Base-by-base conservation (phyloP, 495 filamentous ascomycete genomes). In the Hypomontagnella monticulosa region DNA sequence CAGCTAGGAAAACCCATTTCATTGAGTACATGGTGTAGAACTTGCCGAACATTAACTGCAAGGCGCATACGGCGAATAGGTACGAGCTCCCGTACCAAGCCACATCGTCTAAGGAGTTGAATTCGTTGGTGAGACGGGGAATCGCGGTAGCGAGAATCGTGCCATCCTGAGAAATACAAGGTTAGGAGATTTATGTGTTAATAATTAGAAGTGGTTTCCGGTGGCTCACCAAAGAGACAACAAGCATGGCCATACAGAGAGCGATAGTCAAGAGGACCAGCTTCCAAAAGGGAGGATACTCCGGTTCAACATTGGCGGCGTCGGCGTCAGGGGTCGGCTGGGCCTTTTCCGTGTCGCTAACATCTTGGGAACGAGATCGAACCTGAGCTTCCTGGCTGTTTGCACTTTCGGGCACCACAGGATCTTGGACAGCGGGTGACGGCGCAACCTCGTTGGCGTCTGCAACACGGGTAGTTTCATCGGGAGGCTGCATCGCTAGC, bases 1-100 rank as follows among this genome's bases (percentile, higher is more conserved):
- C 71, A 7, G 61, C 55, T 6, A 84, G 33, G 54, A 78, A 86
- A 1, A 75, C 63, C 68, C 61, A 69, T 76, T 85, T 85, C 15
- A 75, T 73, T 12, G 67, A 62, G 65, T 78, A 82, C 61, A 76
- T 73, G 55, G 73, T 72, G 73, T 80, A 87, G 36, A 83, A 66
- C 34, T 78, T 77, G 41, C 83, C 84, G 57, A 67, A 83, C 19
- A 80, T 62, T n/a, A 79, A 77, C 54, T 80, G 75, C 16, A 56
- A 79, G 36, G 74, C 73, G 44, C 75, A 75, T 15, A 75, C 71
- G 4, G 79, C 77, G 27, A 87, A 66, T 32, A 83, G 71, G 57
- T 85, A 84, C 12, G 78, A 78, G 49, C 76, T 79, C 0, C 79
- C 81, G 57, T 87, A 86, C 85, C 84, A 87, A 38, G 79, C 78